Conservation (phyloP, 805 yeast species). For the Blastobotrys chiropterorum region DNA sequence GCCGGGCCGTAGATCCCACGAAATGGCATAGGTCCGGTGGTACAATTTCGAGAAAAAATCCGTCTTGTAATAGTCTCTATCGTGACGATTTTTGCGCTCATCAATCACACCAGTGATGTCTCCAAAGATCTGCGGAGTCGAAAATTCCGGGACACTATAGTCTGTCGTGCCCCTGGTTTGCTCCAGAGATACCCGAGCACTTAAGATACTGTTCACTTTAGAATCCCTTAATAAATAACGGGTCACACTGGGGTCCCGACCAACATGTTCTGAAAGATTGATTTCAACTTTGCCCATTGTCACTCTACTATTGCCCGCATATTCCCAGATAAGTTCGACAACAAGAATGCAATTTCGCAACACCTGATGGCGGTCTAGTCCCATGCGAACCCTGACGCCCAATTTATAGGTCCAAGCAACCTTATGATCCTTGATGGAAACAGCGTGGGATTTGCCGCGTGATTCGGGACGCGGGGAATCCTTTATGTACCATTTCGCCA, state of each 20-base stretch:
- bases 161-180: conserved; percentile 39
- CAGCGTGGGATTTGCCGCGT: conserved; percentile 41
- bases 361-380: conserved; percentile 33
- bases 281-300: conserved; percentile 61
- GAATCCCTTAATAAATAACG: conserved; percentile 70
- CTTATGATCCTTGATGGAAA: conserved; percentile 44
- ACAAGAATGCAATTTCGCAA: conserved; percentile 34
- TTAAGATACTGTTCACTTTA: conserved; percentile 75
- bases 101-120: conserved; percentile 42
- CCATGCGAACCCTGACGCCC: conserved; percentile 37
- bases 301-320: conserved; percentile 35
- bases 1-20: conserved; percentile 54
- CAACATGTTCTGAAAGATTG: conserved; percentile 66
- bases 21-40: conserved; percentile 41
- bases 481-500: conserved; percentile 54
- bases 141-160: conserved; percentile 36
- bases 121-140: conserved; percentile 40
- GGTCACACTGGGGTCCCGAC: conserved; percentile 40
- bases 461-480: conserved; percentile 44
- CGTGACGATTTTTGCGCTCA: conserved; percentile 12
- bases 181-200: conserved; percentile 49
- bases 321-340: conserved; percentile 42
- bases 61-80: conserved; percentile 11
- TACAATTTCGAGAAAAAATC: background rate
- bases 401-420: conserved; percentile 43